phyloP scores from a whole-genome alignment of 495 filamentous ascomycete genomes.

The Xanthoparmelia taractica region DNA sequence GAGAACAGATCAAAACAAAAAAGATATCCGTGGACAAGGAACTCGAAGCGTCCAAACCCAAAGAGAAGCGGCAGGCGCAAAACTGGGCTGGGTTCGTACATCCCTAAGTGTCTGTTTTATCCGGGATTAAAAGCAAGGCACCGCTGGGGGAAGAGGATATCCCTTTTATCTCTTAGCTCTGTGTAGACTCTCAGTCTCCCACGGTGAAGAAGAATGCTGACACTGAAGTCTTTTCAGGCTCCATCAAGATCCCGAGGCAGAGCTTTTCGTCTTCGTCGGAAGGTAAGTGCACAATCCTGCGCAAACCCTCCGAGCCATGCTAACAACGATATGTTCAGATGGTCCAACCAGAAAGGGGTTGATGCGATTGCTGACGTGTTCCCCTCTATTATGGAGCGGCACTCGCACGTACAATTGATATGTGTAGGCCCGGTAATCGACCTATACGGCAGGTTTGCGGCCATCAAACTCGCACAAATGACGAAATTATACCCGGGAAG shows the following conservation, averaged over 20 bases:
- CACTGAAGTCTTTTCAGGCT: too few relatives aligned
- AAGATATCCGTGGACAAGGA: slow-evolving; percentile 48
- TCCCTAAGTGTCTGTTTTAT: too few relatives aligned
- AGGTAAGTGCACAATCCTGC: too few relatives aligned
- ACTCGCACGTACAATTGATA: slow-evolving; percentile 60
- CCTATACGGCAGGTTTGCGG: slow-evolving; percentile 71
- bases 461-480: slow-evolving; percentile 61
- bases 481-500: slow-evolving; percentile 68
- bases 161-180: too few relatives aligned
- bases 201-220: too few relatives aligned
- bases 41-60: slow-evolving; percentile 49
- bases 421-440: slow-evolving; percentile 69
- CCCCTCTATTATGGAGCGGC: slow-evolving; percentile 58
- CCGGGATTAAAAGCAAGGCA: background rate
- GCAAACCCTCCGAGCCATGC: too few relatives aligned
- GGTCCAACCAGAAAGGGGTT: slow-evolving; percentile 72
- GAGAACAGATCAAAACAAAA: slow-evolving; percentile 43
- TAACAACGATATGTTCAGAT: too few relatives aligned
- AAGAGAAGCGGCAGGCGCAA: slow-evolving; percentile 60
- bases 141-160: background rate
- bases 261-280: slow-evolving; percentile 77
- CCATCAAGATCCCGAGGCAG: slow-evolving; percentile 55
- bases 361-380: slow-evolving; percentile 73
- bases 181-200: too few relatives aligned
- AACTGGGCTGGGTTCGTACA: slow-evolving; percentile 61